Evolutionary conservation across 176 grass and related monocot genomes (phyloP), one percentile per base, ranked within the genome.

Genomic region (Typha latifolia): DNA sequence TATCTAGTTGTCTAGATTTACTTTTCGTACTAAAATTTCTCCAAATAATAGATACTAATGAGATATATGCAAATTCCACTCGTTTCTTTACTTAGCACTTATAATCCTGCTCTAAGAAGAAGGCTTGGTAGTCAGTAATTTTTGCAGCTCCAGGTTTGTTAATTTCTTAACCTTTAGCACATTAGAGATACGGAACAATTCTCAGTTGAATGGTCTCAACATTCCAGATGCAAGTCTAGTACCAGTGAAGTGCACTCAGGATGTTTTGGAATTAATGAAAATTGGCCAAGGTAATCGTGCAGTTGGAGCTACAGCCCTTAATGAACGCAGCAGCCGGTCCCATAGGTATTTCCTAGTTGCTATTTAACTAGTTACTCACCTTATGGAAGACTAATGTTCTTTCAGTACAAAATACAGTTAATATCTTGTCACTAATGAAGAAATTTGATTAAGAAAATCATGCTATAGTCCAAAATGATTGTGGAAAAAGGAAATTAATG

Each of bases 301-400:
- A 0, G 90, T 95, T 64, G 90, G 90, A 50, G 66, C 90, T 51
- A 90, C 90, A 71, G 86, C 86, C 69, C 71, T 95, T 67, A 95
- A 95, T 66, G 90, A 95, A 75, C 90, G 90, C 70, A 95, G 90
- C 74, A 95, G 90, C 65, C 90, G 90, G 12, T 95, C 90, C 56
- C 90, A 95, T 70, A 90, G 90, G 90, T 95, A 89, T 18, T 51
- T 3, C 49, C 43, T 43, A 67, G 52, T 63, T 77, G 55, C 52
- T 71, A 29, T 29, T 29, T 29, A 29, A 48, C 3, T 12, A 4
- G 5, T 48, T 26, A 16, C 15, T n/a, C 51, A 55, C 14, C 51
- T 55, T 55, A 3, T 55, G 14, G 15, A 55, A n/a, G 51, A 55
- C 3, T 4, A 55, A 16, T 55, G 7, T 55, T n/a, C 18, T 55